These are phyloP conservation scores for Plasmodium falciparum DNA, from an alignment of 169 alveolate genomes.

Conservation along the genomic window DNA sequence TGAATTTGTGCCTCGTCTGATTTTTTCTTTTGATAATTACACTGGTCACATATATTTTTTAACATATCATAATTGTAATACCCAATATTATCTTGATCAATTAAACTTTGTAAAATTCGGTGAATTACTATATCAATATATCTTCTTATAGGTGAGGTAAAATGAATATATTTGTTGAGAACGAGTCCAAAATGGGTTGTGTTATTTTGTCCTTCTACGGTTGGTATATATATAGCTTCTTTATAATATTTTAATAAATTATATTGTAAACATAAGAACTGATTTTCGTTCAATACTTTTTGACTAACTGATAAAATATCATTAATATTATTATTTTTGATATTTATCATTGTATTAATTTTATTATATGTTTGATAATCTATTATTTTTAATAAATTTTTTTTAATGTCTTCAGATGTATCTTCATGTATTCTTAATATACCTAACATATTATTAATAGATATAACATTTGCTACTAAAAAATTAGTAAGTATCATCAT, in stretches of 20 bases:
- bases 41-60: conserved; percentile 81
- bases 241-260: conserved; percentile 82
- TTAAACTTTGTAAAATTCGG: conserved; percentile 89
- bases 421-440: conserved; percentile 83
- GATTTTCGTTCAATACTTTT: conserved; percentile 77
- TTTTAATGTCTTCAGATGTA: conserved; percentile 81
- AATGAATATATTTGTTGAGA: conserved; percentile 97
- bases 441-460: conserved; percentile 73
- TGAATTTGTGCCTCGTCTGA: conserved; percentile 88
- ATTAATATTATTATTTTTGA: conserved; percentile 22
- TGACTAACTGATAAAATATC: conserved; percentile 75
- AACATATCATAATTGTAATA: conserved; percentile 65
- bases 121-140: conserved; percentile 98
- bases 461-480: conserved; percentile 83
- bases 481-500: conserved; percentile 87
- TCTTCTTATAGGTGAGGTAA: conserved; percentile 99
- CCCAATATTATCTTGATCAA: conserved; percentile 31
- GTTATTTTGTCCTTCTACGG: conserved; percentile 57
- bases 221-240: conserved; percentile 83
- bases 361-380: conserved; percentile 60
- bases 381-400: conserved; percentile 54
- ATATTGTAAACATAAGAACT: conserved; percentile 80
- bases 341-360: conserved; percentile 29
- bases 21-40: conserved; percentile 85
- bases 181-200: conserved; percentile 97